Base-by-base conservation (phyloP, 108 stramenopile species). In the Hondaea fermentalgiana region DNA sequence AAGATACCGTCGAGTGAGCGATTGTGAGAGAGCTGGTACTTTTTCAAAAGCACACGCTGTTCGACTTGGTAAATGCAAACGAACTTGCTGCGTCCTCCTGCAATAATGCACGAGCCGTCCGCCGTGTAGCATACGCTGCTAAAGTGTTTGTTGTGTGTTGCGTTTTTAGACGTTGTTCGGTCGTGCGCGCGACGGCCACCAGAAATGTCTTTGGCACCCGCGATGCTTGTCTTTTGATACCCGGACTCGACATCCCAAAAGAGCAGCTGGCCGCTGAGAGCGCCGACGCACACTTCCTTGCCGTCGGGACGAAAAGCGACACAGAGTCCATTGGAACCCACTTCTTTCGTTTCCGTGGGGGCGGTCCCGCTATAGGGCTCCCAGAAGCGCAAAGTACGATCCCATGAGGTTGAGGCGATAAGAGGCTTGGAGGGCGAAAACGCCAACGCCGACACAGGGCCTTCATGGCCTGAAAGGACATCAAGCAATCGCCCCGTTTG, bases 1-100 rank as follows among this genome's bases (percentile, higher is more conserved):
- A 93, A 29, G 17, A 93, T 87, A 19, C 89, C 93, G 12, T 91
- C 93, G 58, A 92, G 49, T 4, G 59, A 60, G 43, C 98, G 92
- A 91, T 98, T 98, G 93, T 98, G 97, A 14, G 96, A 96, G n/a
- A 99, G 93, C 93, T 98, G 98, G 90, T 98, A 99, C 92, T 99
- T 99, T 83, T 98, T 97, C 89, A 99, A 88, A 16, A 99, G 92
- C 14, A 98, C 95, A 88, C 96, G 96, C 60, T 95, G 95, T 5
- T 95, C 96, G 53, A 96, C 92, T 88, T 97, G 96, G 93, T 99
- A 99, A 88, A 99, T 97, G 91, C 99, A 99, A 44, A 98, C 96
- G 90, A 95, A 99, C 90, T 98, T 98, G 89, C 96, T 96, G 89
- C 97, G 96, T 5, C 99, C 98, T 60, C 98, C 99, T 6, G 98